A percentile compares a stretch with the other conserved stretches of the same genome.
Evolutionary conservation across 164 flowering plant genomes (phyloP).

Genomic region (Berberis vulgaris): DNA sequence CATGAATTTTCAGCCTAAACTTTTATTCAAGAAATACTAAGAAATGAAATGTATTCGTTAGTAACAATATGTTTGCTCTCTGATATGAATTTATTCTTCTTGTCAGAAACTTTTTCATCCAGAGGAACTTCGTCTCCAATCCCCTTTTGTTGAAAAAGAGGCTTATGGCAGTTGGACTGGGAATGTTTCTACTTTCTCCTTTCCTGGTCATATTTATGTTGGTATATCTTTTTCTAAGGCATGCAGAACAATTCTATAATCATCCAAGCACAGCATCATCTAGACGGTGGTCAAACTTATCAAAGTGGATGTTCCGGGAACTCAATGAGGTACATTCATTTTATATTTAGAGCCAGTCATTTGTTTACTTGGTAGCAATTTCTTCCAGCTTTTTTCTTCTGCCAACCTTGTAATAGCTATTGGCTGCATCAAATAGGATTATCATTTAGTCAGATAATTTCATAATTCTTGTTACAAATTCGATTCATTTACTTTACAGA

Average conservation of each 20-base stretch:
- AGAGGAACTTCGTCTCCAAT: conserved; percentile 70
- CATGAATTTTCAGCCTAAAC: too few relatives aligned
- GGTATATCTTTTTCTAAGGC: conserved; percentile 86
- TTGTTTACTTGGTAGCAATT: not conserved
- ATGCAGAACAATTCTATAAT: conserved; percentile 93
- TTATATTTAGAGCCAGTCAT: not conserved
- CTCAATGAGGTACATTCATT: conserved; percentile 74
- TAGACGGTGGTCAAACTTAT: conserved; percentile 93
- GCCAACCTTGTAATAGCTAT: not conserved
- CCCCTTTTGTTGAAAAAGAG: conserved; percentile 72
- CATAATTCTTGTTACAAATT: too few relatives aligned
- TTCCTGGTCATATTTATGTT: conserved; percentile 88
- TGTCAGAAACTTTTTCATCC: conserved; percentile 64
- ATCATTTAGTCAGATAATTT: not conserved
- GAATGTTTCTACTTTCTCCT: conserved; percentile 85
- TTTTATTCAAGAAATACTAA: too few relatives aligned
- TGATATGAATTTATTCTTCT: conserved; percentile 8
- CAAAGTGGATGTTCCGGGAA: conserved; percentile 95
- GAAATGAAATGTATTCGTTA: not conserved
- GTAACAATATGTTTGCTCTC: not conserved
- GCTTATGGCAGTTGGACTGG: conserved; percentile 78
- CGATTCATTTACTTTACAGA: too few relatives aligned
- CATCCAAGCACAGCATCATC: conserved; percentile 95
- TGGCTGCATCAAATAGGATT: not conserved
- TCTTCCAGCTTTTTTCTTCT: not conserved